Conservation (phyloP, 495 filamentous ascomycete species). For the Sporormia fimetaria region DNA sequence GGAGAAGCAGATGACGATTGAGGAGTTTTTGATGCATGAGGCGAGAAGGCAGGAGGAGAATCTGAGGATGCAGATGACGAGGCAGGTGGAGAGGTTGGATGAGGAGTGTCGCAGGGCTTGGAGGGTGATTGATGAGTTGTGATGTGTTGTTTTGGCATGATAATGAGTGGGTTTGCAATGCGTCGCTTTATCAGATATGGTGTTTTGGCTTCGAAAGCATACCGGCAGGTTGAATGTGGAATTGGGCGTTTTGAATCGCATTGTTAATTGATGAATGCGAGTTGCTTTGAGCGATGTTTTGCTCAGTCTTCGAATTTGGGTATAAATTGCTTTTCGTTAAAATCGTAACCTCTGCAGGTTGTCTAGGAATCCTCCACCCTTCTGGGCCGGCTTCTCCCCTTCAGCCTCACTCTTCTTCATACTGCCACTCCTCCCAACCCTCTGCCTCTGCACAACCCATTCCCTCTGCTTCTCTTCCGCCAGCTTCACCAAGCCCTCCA, state of each 20-base stretch:
- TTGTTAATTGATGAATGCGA: too few species aligned
- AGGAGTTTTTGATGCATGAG: slow-evolving; percentile 81
- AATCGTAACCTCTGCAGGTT: slow-evolving; percentile 23
- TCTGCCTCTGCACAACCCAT: slow-evolving; percentile 9
- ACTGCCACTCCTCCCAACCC: slow-evolving; percentile 7
- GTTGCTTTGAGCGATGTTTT: too few species aligned
- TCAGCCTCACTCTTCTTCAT: not conserved
- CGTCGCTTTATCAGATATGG: too few species aligned
- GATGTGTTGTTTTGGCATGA: too few species aligned
- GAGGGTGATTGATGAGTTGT: slow-evolving; percentile 55
- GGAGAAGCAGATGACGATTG: slow-evolving; percentile 82
- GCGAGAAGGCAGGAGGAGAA: slow-evolving; percentile 67
- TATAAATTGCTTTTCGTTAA: too few species aligned
- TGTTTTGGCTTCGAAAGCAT: too few species aligned
- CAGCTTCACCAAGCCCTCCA: slow-evolving; percentile 59
- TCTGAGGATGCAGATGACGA: slow-evolving; percentile 68
- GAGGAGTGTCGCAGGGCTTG: slow-evolving; percentile 67
- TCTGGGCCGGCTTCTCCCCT: slow-evolving; percentile 1
- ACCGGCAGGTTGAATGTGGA: too few species aligned
- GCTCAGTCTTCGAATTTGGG: too few species aligned
- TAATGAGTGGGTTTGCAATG: too few species aligned
- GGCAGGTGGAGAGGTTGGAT: slow-evolving; percentile 69
- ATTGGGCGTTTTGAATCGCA: too few species aligned
- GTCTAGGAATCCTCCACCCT: slow-evolving; percentile 16
- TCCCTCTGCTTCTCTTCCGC: slow-evolving; percentile 37